Evolutionary conservation across 495 filamentous ascomycete genomes (phyloP), one percentile per base, ranked within the genome.

Genomic region (Oidiodendron maius): DNA sequence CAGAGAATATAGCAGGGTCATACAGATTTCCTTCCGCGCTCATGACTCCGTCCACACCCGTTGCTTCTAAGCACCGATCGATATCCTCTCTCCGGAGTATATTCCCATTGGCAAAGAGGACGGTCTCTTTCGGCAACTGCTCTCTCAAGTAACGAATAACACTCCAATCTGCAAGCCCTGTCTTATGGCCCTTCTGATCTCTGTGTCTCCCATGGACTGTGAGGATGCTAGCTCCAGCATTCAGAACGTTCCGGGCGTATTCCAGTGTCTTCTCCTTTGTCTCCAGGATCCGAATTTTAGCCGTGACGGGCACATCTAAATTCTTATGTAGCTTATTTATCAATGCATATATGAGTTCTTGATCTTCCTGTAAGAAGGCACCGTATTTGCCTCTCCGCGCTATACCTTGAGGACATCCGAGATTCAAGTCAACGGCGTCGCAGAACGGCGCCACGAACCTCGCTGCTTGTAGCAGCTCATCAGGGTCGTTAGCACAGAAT

Each of bases 381-480:
- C 93, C 93, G 59, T 99, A 99, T 58, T 87, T 82, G 3, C 93
- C 93, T 58, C 81, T 86, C 56, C 76, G 76, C 25, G 93, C 93
- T 48, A 99, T 99, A 1, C 91, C 90, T 60, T 99, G 93, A 1
- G 93, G 93, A 69, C 93, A 99, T n/a, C 93, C 93, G 1, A 99
- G 76, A 61, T 99, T 99, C 53, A 99, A 69, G 63, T 99, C 94
- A 8, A 99, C 86, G 2, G 91, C 93, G 60, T 99, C 93, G 61
- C 90, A 96, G 67, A 87, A 86, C 0, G 86, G 86, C 2, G 82
- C 77, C 0, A 87, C 89, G 42, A 84, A 71, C 18, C 75, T 71
- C 2, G 91, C 91, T 2, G 91, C 90, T 28, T 72, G 68, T 13
- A 96, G 70, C 3, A 97, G 73, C 40, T 84, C 77, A 25, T 85